phyloP scores from a whole-genome alignment of 1,284 basidiomycete genomes.

The Naganishia liquefaciens region DNA sequence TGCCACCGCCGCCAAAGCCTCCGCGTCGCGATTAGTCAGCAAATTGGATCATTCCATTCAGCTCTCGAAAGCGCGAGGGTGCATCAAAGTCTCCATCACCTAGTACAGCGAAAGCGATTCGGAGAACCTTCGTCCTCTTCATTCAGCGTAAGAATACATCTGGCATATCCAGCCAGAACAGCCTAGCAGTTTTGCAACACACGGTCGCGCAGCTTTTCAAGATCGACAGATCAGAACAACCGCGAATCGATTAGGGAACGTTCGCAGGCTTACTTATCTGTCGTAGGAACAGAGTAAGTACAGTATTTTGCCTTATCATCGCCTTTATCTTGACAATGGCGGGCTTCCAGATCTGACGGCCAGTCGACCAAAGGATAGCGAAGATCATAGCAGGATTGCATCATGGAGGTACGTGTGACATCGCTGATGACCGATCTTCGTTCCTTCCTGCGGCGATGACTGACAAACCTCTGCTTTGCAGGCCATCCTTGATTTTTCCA shows the following conservation, averaged over 20 bases:
- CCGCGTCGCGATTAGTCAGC: too few species aligned
- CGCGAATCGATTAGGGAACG: background rate
- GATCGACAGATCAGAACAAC: background rate
- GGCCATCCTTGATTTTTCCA: conserved; percentile 82
- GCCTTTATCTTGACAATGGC: too few species aligned
- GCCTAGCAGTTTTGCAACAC: background rate
- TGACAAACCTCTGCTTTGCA: conserved; percentile 44
- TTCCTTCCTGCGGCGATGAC: background rate
- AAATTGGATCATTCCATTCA: too few species aligned
- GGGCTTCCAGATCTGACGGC: too few species aligned
- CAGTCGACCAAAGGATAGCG: too few species aligned
- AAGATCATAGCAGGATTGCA: background rate
- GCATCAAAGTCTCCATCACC: too few species aligned
- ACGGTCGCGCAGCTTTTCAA: background rate
- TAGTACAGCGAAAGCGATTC: too few species aligned
- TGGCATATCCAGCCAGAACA: background rate
- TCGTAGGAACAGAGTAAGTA: background rate
- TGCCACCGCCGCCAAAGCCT: too few species aligned
- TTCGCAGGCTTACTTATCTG: background rate
- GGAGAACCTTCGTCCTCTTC: too few species aligned
- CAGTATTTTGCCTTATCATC: too few species aligned
- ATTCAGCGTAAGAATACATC: background rate
- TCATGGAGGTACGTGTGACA: conserved; percentile 1
- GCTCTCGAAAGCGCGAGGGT: too few species aligned
- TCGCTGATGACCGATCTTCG: background rate